These are phyloP conservation scores for Plantago lanceolata DNA, from an alignment of 305 asterid genomes.

Conservation along the genomic window DNA sequence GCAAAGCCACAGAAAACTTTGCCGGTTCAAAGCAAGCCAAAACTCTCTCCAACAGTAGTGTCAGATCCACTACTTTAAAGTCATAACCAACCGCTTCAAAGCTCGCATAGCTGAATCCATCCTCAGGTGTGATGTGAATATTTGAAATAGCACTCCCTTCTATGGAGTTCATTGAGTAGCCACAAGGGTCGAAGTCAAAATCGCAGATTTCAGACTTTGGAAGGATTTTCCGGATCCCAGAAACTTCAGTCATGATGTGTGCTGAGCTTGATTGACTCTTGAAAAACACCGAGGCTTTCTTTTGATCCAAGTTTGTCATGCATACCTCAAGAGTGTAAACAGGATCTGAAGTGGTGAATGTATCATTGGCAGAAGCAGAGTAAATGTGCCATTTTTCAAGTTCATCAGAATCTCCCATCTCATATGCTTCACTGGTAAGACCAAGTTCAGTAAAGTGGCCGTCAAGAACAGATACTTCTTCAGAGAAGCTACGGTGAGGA, in stretches of 20 bases:
- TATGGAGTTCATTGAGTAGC: conserved; percentile 7
- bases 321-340: conserved; percentile 9
- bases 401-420: conserved; percentile 6
- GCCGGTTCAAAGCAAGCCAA: conserved; percentile 12
- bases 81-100: conserved; percentile 14
- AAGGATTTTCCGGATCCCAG: conserved; percentile 11
- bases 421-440: not conserved
- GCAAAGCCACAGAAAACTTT: conserved; percentile 13
- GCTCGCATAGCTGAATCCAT: conserved; percentile 9
- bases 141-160: conserved; percentile 12
- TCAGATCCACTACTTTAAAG: conserved; percentile 4
- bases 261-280: conserved; percentile 4
- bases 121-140: conserved; percentile 11
- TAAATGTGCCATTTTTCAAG: conserved; percentile 9
- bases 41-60: conserved; percentile 5
- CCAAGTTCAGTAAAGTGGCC: conserved; percentile 9
- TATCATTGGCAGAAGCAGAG: conserved; percentile 6
- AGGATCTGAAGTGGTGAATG: conserved; percentile 2
- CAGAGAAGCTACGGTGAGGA: conserved; percentile 11
- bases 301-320: conserved; percentile 5
- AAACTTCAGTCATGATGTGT: not conserved
- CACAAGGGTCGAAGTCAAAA: conserved; percentile 13
- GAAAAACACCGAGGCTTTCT: conserved; percentile 5
- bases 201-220: conserved; percentile 5
- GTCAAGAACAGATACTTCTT: conserved; percentile 8